These are phyloP conservation scores for Simplicillium sp. DNA, from an alignment of 2,329 filamentous ascomycete genomes.

Conservation along the genomic window DNA sequence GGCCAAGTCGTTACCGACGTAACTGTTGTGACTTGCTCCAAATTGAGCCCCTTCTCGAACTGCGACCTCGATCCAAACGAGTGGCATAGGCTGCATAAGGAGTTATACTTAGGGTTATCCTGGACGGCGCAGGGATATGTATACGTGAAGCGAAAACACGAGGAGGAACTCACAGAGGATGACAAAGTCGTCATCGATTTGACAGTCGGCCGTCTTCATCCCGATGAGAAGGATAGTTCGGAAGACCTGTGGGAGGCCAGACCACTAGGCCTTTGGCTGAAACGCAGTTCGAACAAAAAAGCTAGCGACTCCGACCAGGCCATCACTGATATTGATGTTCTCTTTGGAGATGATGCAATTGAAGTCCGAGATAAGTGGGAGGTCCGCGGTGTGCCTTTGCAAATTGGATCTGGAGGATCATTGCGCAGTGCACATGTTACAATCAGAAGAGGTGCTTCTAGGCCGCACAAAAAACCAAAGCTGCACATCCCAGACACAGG, in stretches of 20 bases:
- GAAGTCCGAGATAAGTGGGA: conserved; percentile 84
- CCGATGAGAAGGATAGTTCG: conserved; percentile 35
- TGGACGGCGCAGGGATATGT: conserved; percentile 73
- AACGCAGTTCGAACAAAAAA: conserved; percentile 61
- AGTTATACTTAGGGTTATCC: conserved; percentile 68
- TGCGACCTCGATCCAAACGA: conserved; percentile 61
- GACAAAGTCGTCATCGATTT: conserved; percentile 78
- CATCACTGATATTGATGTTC: conserved; percentile 73
- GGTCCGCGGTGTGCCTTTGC: conserved; percentile 62
- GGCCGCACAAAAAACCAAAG: conserved; percentile 56
- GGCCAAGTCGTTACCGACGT: conserved; percentile 82
- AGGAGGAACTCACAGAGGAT: conserved; percentile 65
- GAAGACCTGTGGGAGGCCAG: conserved; percentile 69
- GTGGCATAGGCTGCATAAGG: conserved; percentile 85
- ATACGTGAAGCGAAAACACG: conserved; percentile 73
- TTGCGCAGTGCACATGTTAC: conserved; percentile 66
- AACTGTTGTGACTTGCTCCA: conserved; percentile 66
- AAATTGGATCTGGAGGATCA: conserved; percentile 55
- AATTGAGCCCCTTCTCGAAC: conserved; percentile 62
- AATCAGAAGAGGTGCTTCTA: conserved; percentile 61
- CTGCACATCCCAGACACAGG: conserved; percentile 80
- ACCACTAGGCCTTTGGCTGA: conserved; percentile 72
- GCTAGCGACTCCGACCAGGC: conserved; percentile 66
- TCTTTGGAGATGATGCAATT: conserved; percentile 85
- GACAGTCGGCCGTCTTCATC: conserved; percentile 63